Conservation (phyloP, 73 alveolate genomes). For the Paramecium caudatum region DNA sequence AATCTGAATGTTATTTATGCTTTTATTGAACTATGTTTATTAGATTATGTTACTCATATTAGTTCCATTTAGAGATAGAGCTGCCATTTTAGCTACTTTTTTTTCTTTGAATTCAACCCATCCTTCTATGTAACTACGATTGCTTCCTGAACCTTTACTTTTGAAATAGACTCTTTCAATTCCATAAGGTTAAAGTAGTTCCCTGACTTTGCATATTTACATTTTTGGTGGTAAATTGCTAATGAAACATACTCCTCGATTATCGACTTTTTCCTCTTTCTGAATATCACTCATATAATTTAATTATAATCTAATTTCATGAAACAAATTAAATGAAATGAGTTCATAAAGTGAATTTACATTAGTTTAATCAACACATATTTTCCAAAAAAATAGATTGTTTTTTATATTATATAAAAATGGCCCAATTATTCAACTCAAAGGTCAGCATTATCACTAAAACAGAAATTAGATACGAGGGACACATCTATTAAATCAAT, state of each 20-base stretch:
- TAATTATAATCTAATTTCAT: background rate
- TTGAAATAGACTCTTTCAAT: constrained; percentile 85
- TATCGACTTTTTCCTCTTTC: background rate
- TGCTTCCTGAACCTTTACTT: constrained; percentile 81
- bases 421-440: constrained; percentile 40
- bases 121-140: constrained; percentile 92
- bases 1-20: constrained; percentile 80
- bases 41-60: constrained; percentile 87
- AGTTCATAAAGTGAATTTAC: no score
- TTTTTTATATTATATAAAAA: constrained; percentile 4
- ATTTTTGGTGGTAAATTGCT: constrained; percentile 63
- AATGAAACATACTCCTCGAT: constrained; percentile 51
- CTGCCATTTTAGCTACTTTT: constrained; percentile 94
- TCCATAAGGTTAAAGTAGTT: constrained; percentile 25
- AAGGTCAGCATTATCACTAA: constrained; percentile 74
- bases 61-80: constrained; percentile 91
- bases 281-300: constrained; percentile 8
- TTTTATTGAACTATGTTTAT: constrained; percentile 14
- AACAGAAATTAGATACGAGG: constrained; percentile 75
- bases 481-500: constrained; percentile 70
- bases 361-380: no score
- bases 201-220: constrained; percentile 8
- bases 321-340: background rate
- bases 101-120: constrained; percentile 98
- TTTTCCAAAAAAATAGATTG: no score